These are phyloP conservation scores for Ottelia alismoides DNA, from an alignment of 106 monocot genomes.

Conservation along the genomic window DNA sequence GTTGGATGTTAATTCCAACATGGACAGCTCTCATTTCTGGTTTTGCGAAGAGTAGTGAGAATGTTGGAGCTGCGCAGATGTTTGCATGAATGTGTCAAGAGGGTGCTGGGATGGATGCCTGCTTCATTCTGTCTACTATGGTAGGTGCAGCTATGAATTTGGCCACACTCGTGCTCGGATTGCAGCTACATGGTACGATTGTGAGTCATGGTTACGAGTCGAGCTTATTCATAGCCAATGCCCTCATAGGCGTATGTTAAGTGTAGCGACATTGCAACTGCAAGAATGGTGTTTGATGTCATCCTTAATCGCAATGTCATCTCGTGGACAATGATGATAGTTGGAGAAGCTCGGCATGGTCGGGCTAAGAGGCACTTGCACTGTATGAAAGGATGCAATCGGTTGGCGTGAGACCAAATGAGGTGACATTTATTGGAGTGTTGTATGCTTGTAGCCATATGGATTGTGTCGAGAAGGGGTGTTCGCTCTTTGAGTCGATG, in stretches of 20 bases:
- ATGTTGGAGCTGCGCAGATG: slow-evolving; percentile 19
- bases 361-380: slow-evolving; percentile 30
- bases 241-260: slow-evolving; percentile 88
- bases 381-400: slow-evolving; percentile 54
- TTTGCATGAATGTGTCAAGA: slow-evolving; percentile 54
- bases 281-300: slow-evolving; percentile 49
- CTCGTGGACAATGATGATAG: slow-evolving; percentile 94
- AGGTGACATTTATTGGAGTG: slow-evolving; percentile 70
- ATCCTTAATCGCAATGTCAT: slow-evolving; percentile 29
- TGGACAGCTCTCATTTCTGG: slow-evolving; percentile 89
- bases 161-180: slow-evolving; percentile 41
- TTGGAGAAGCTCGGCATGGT: slow-evolving; percentile 90
- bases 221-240: slow-evolving; percentile 49
- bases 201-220: slow-evolving; percentile 33
- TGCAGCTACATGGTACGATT: slow-evolving; percentile 56
- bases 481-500: slow-evolving; percentile 68
- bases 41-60: slow-evolving; percentile 37
- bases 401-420: slow-evolving; percentile 50
- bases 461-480: slow-evolving; percentile 55
- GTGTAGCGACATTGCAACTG: slow-evolving; percentile 60
- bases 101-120: slow-evolving; percentile 37
- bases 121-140: slow-evolving; percentile 42
- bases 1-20: too few species aligned
- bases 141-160: slow-evolving; percentile 34
- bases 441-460: slow-evolving; percentile 84